These are phyloP conservation scores for Ogataea hybrid DNA, from an alignment of 1,139 yeast genomes.

Conservation along the genomic window DNA sequence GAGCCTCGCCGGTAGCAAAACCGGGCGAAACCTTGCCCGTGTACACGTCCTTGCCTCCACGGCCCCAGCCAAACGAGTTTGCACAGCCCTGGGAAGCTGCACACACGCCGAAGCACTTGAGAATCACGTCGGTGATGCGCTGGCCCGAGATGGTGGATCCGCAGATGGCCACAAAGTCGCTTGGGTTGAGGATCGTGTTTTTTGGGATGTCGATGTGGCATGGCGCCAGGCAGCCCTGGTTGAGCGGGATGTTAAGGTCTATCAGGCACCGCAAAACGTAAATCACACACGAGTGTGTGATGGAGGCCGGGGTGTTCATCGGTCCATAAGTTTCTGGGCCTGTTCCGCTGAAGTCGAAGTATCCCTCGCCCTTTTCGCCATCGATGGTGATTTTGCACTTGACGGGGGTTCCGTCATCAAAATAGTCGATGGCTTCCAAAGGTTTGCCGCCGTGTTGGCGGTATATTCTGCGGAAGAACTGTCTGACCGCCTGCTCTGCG, in stretches of 20 bases:
- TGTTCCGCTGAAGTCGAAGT: conserved; percentile 55
- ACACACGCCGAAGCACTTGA: conserved; percentile 38
- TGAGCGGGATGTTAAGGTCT: conserved; percentile 40
- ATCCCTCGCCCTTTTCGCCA: too few relatives aligned
- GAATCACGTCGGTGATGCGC: conserved; percentile 37
- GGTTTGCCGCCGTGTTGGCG: too few relatives aligned
- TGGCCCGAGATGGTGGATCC: conserved; percentile 42
- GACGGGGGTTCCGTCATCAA: too few relatives aligned
- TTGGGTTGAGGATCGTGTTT: conserved; percentile 37
- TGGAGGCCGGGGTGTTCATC: conserved; percentile 39
- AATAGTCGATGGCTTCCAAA: too few relatives aligned
- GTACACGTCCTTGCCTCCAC: conserved; percentile 34
- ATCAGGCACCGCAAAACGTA: conserved; percentile 39
- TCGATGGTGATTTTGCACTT: too few relatives aligned
- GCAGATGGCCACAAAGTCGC: conserved; percentile 41
- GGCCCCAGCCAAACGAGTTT: conserved; percentile 41
- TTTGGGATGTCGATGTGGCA: conserved; percentile 38
- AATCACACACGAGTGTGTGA: conserved; percentile 38
- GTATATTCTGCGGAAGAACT: too few relatives aligned
- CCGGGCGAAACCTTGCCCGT: conserved; percentile 27
- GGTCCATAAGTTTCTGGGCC: conserved; percentile 37
- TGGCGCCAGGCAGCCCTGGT: conserved; percentile 42
- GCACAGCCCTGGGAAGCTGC: conserved; percentile 35
- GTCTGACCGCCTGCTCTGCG: too few relatives aligned
- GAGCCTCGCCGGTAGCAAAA: too few relatives aligned